Evolutionary conservation across 2,329 filamentous ascomycete species (phyloP), one percentile per base, ranked within the genome.

Genomic region (Trichoderma sp.): DNA sequence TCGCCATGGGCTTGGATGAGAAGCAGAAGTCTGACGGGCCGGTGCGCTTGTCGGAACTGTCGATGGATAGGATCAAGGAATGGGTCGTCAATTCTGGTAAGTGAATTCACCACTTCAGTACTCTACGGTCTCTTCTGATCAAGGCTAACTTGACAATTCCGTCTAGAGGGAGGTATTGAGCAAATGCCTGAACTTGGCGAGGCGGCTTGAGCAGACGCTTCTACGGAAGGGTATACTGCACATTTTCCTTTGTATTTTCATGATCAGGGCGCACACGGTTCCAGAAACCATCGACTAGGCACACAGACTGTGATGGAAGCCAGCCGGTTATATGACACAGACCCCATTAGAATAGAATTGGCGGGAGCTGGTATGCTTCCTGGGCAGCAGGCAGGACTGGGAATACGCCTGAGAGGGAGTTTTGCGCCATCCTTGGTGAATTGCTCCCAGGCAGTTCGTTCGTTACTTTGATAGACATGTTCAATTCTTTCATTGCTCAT

Each of bases 31-130:
- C 24, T 1, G 54, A 19, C 9, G 50, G n/a, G 5, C 10, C 54
- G 15, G 10, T 55, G 50, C 59, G 59, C 0, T 15, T 62, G n/a
- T 62, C 59, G 41, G 41, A 62, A 19, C n/a, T 58, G 43, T 24
- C 43, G 5, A 34, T 54, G 48, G 48, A 45, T n/a, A 62, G 59
- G 19, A 28, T 55, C 39, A 54, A 54, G 28, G 47, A 54, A 24
- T 62, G 59, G 59, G 28, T 47, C 39, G 50, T 28, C 1, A 45
- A 44, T 5, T 26, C 9, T 24, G 41, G 59, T 62, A 41, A 55
- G 59, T 62, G 34, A 14, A 6, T 7, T 12, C 24, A 24, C 19
- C 17, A 7, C 10, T n/a, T 10, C 9, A 43, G 21, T 17, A 21
- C 6, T n/a, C 17, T 30, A 30, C 34, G 15, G 3, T 26, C 4